phyloP scores from a whole-genome alignment of 2,329 filamentous ascomycete species.

The Acrocalymma vagum region DNA sequence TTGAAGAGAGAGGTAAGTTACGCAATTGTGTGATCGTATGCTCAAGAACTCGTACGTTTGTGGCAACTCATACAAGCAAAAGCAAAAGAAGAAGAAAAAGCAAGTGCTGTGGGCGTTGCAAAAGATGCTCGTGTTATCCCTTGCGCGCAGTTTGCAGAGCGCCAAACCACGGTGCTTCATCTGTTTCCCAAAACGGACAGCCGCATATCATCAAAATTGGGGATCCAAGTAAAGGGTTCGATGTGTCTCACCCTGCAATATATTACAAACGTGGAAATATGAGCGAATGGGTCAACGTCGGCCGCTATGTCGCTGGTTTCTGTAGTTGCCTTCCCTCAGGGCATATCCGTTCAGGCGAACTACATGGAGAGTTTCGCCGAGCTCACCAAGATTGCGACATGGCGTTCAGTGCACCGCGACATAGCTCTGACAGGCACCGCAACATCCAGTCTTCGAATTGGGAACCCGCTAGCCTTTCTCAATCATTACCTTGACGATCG shows the following conservation, averaged over 20 bases:
- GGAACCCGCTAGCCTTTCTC: constrained; percentile 9
- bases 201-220: constrained; percentile 17
- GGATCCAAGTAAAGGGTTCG: constrained; percentile 14
- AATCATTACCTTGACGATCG: constrained; percentile 24
- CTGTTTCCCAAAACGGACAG: constrained; percentile 21
- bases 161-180: constrained; percentile 24
- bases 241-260: constrained; percentile 29
- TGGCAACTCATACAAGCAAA: constrained; percentile 23
- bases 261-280: constrained; percentile 14
- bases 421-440: constrained; percentile 16
- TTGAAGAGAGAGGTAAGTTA: constrained; percentile 71
- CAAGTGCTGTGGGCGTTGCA: constrained; percentile 6
- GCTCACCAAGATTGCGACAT: constrained; percentile 14
- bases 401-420: constrained; percentile 14
- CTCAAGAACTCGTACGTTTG: constrained; percentile 18
- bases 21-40: too few relatives aligned
- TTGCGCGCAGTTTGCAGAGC: constrained; percentile 2
- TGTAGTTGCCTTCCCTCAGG: constrained; percentile 12
- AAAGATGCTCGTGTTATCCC: constrained; percentile 17
- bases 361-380: constrained; percentile 28
- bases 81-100: constrained; percentile 25
- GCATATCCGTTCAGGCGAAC: constrained; percentile 20
- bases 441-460: constrained; percentile 10
- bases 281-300: constrained; percentile 1
- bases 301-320: constrained; percentile 7